These are phyloP conservation scores for Entomortierella chlamydospora DNA, from an alignment of 192 early-diverging fungal species.

Conservation along the genomic window DNA sequence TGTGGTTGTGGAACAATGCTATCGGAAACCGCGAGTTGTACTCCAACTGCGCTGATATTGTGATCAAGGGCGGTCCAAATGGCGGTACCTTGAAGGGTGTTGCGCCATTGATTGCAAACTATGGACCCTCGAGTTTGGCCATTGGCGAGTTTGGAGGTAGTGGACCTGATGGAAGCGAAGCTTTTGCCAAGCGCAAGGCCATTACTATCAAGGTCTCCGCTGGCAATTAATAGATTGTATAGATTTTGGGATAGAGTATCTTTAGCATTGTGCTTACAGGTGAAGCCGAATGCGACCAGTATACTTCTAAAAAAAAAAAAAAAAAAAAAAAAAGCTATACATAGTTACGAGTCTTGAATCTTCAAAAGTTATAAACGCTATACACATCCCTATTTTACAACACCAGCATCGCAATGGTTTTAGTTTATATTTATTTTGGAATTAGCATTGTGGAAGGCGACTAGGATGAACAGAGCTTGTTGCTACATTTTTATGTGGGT, in stretches of 20 bases:
- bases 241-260: background rate
- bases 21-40: conserved; percentile 80
- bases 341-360: no score
- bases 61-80: conserved; percentile 57
- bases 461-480: no score
- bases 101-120: conserved; percentile 55
- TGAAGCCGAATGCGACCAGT: background rate
- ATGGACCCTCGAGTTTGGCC: conserved; percentile 30
- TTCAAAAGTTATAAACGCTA: no score
- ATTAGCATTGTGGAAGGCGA: no score
- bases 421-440: no score
- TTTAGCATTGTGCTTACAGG: background rate
- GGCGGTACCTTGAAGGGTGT: conserved; percentile 55
- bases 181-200: conserved; percentile 14
- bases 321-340: background rate
- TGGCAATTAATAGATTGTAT: background rate
- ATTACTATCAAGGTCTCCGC: conserved; percentile 14
- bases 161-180: conserved; percentile 11
- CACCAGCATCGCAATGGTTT: no score
- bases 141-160: conserved; percentile 56
- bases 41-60: conserved; percentile 80
- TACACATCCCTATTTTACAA: no score
- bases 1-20: conserved; percentile 80
- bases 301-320: no score
- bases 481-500: no score